Conservation (phyloP, 2,329 filamentous ascomycete genomes). For the Trichoderma sp. region DNA sequence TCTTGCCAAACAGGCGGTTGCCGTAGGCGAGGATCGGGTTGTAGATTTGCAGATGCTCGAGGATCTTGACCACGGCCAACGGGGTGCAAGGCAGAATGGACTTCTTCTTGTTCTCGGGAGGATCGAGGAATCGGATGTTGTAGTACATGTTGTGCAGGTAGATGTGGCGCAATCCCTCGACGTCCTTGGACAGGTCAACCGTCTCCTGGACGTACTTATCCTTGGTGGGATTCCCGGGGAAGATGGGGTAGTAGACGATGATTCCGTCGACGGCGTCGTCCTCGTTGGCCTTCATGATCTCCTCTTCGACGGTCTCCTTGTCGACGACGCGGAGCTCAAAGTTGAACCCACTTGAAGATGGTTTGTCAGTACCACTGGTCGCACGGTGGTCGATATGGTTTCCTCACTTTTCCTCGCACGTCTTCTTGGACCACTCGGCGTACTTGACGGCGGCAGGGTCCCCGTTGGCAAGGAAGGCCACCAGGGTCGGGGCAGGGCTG, state of each 20-base stretch:
- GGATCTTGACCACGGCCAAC: conserved; percentile 92
- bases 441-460: conserved; percentile 92
- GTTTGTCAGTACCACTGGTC: conserved; percentile 26
- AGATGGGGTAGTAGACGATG: conserved; percentile 98
- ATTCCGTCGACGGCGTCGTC: conserved; percentile 80
- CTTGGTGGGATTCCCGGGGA: conserved; percentile 74
- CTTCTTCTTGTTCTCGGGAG: conserved; percentile 75
- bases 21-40: conserved; percentile 92
- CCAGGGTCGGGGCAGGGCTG: conserved; percentile 68
- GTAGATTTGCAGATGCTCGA: conserved; percentile 95
- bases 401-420: conserved; percentile 89
- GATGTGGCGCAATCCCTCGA: conserved; percentile 90
- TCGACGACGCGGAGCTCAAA: conserved; percentile 83
- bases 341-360: conserved; percentile 70
- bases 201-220: conserved; percentile 97
- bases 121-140: conserved; percentile 92
- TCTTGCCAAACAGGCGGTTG: conserved; percentile 89
- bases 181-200: conserved; percentile 86
- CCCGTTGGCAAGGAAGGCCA: conserved; percentile 88
- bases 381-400: not conserved
- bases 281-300: conserved; percentile 80
- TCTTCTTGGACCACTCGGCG: conserved; percentile 96
- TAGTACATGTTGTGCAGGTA: conserved; percentile 99
- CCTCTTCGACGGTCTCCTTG: conserved; percentile 88
- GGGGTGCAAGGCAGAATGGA: conserved; percentile 95